A percentile compares a stretch with the other conserved stretches of the same genome.
phyloP scores from a whole-genome alignment of 2,329 filamentous ascomycete species.

The Fusarium xyrophilum region DNA sequence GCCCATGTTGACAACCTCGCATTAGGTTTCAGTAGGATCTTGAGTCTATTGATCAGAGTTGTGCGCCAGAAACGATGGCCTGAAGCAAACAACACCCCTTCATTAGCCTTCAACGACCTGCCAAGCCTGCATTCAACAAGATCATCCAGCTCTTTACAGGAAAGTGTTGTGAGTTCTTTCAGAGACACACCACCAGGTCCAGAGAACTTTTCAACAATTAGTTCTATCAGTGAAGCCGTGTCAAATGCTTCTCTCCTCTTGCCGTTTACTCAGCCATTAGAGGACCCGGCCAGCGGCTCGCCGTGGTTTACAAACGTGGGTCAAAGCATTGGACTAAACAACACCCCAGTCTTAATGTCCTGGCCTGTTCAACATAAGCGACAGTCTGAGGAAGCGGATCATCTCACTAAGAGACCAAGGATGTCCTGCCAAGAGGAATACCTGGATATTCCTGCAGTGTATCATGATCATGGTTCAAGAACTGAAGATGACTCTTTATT shows the following conservation, averaged over 20 bases:
- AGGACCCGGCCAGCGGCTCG: constrained; percentile 21
- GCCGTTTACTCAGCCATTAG: constrained; percentile 31
- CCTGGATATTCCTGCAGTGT: constrained; percentile 33
- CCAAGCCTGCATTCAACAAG: constrained; percentile 34
- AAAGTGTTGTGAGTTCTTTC: constrained; percentile 29
- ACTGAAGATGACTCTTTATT: constrained; percentile 36
- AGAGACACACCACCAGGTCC: constrained; percentile 35
- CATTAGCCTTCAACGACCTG: constrained; percentile 36
- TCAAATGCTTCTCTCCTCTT: constrained; percentile 29
- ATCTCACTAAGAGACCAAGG: constrained; percentile 31
- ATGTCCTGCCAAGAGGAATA: constrained; percentile 33
- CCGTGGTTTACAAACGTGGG: constrained; percentile 16
- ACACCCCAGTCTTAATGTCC: constrained; percentile 1
- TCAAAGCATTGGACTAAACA: not conserved
- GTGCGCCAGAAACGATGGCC: constrained; percentile 31
- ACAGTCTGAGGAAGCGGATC: constrained; percentile 23
- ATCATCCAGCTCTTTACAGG: constrained; percentile 34
- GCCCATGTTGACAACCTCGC: constrained; percentile 31
- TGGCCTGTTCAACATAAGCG: constrained; percentile 37
- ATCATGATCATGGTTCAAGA: constrained; percentile 27
- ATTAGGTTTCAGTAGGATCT: constrained; percentile 28
- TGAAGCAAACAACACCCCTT: constrained; percentile 22
- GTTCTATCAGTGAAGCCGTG: constrained; percentile 17
- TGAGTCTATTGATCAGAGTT: constrained; percentile 27
- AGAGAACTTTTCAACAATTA: constrained; percentile 23